These are phyloP conservation scores for Tricholoma saponaceum DNA, from an alignment of 768 basidiomycete genomes.

Conservation along the genomic window DNA sequence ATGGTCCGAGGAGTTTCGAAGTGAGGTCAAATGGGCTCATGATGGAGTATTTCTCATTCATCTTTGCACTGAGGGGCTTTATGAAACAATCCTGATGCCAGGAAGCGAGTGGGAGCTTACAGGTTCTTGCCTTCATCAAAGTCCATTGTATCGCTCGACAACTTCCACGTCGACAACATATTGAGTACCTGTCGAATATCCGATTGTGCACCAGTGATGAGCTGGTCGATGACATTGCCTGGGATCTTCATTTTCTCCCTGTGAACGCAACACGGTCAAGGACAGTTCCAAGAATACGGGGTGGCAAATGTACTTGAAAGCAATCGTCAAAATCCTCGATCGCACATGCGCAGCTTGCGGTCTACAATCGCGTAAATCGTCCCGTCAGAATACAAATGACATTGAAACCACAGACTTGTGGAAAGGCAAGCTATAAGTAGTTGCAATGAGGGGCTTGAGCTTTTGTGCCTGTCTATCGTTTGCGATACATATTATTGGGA, in stretches of 20 bases:
- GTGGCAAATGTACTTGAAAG: slow-evolving; percentile 67
- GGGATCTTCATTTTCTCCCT: slow-evolving; percentile 95
- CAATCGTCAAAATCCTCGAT: slow-evolving; percentile 83
- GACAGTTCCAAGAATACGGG: not conserved
- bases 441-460: slow-evolving; percentile 76
- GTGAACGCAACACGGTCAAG: not conserved
- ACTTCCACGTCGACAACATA: slow-evolving; percentile 96
- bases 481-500: slow-evolving; percentile 96
- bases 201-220: slow-evolving; percentile 84
- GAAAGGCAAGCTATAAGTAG: slow-evolving; percentile 76
- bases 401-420: slow-evolving; percentile 48
- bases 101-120: slow-evolving; percentile 43
- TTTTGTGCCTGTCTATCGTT: slow-evolving; percentile 89
- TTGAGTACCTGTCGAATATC: slow-evolving; percentile 97
- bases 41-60: slow-evolving; percentile 90
- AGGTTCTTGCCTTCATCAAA: slow-evolving; percentile 91
- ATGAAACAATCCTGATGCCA: not conserved
- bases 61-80: slow-evolving; percentile 54
- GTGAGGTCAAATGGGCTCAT: slow-evolving; percentile 92
- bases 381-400: not conserved
- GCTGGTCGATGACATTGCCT: slow-evolving; percentile 87
- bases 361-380: slow-evolving; percentile 35
- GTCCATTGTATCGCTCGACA: slow-evolving; percentile 76
- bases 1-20: slow-evolving; percentile 86
- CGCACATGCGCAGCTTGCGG: slow-evolving; percentile 75